Percentiles rank a stretch among this genome's conserved stretches.
phyloP scores from a whole-genome alignment of 768 basidiomycete species.

The Kondoa subrosea region DNA sequence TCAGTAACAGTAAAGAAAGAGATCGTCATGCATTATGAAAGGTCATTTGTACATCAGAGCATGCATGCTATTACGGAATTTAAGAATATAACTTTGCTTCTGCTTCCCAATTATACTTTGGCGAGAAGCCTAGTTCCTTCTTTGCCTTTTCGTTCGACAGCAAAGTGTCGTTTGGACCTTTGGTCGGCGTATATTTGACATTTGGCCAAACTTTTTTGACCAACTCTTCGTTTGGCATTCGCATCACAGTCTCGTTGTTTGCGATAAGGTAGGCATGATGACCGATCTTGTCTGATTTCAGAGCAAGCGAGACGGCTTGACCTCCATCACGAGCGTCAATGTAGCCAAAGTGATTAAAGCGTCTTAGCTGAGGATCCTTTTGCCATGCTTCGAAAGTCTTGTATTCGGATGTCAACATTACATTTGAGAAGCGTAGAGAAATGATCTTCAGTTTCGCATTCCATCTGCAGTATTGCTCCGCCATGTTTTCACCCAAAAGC shows the following conservation, averaged over 20 bases:
- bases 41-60: too few relatives aligned
- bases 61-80: too few relatives aligned
- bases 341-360: slow-evolving; percentile 24
- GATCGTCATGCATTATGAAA: too few relatives aligned
- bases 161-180: slow-evolving; percentile 18
- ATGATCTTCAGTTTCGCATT: slow-evolving; percentile 26
- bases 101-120: slow-evolving; percentile 22
- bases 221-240: slow-evolving; percentile 21
- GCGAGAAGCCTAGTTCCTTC: slow-evolving; percentile 24
- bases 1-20: too few relatives aligned
- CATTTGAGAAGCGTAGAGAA: slow-evolving; percentile 23
- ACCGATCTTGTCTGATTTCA: slow-evolving; percentile 18
- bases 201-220: slow-evolving; percentile 21
- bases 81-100: not conserved
- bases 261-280: slow-evolving; percentile 27
- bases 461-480: slow-evolving; percentile 26
- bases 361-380: slow-evolving; percentile 19
- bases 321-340: slow-evolving; percentile 20
- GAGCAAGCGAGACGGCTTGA: slow-evolving; percentile 19
- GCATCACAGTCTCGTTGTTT: slow-evolving; percentile 25
- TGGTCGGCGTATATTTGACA: slow-evolving; percentile 19
- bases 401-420: slow-evolving; percentile 24
- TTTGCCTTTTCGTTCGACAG: slow-evolving; percentile 26
- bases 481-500: slow-evolving; percentile 25
- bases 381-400: slow-evolving; percentile 22